These are phyloP conservation scores for Geotrichum macrosporum DNA, from an alignment of 1,139 yeast genomes.

Conservation along the genomic window DNA sequence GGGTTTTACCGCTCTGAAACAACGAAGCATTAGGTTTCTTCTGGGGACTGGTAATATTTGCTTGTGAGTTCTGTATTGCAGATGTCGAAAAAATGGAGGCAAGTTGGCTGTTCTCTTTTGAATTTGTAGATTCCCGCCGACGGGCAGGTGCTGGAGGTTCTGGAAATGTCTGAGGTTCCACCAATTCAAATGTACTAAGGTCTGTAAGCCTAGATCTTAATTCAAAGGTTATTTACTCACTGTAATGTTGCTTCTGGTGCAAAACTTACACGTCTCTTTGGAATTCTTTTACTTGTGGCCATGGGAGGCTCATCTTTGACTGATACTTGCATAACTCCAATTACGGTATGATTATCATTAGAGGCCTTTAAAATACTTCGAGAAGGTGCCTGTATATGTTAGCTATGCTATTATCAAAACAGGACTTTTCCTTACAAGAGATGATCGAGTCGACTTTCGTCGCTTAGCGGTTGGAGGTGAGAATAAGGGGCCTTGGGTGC, in stretches of 20 bases:
- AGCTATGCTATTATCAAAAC: too few relatives aligned
- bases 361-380: conserved; percentile 27
- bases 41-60: conserved; percentile 4
- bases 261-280: conserved; percentile 45
- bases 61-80: conserved; percentile 2
- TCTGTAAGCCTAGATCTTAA: not conserved
- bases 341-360: conserved; percentile 29
- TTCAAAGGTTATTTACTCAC: conserved; percentile 18
- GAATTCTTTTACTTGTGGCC: conserved; percentile 18
- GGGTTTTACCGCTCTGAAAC: conserved; percentile 2
- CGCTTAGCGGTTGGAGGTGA: not conserved
- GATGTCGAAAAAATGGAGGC: conserved; percentile 16
- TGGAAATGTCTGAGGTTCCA: conserved; percentile 17
- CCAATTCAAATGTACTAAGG: conserved; percentile 19
- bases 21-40: conserved; percentile 4
- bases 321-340: conserved; percentile 28
- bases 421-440: conserved; percentile 4
- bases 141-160: conserved; percentile 19
- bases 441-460: conserved; percentile 8
- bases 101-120: conserved; percentile 9
- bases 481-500: not conserved
- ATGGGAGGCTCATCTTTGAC: conserved; percentile 17
- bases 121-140: conserved; percentile 9
- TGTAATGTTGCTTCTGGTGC: conserved; percentile 51
- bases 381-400: conserved; percentile 23